These are phyloP conservation scores for Phytophthora nicotianae DNA, from an alignment of 352 stramenopile species.

Conservation along the genomic window DNA sequence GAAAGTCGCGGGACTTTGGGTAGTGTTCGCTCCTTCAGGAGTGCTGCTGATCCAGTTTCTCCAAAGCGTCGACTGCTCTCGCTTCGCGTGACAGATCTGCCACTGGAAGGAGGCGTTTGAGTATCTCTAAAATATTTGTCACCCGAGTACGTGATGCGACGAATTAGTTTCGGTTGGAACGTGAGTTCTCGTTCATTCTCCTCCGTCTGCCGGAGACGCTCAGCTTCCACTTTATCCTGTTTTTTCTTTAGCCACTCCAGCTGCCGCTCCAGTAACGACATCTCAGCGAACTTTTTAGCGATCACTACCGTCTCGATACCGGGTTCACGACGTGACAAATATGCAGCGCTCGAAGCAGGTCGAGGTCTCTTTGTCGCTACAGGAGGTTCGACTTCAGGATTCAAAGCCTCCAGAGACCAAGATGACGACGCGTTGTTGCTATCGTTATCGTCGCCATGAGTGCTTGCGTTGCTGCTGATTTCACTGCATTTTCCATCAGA, in stretches of 20 bases:
- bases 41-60: slow-evolving; percentile 11
- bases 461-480: slow-evolving; percentile 22
- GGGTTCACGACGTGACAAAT: slow-evolving; percentile 23
- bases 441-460: slow-evolving; percentile 21
- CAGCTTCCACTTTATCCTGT: slow-evolving; percentile 71
- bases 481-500: slow-evolving; percentile 44
- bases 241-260: slow-evolving; percentile 83
- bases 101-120: slow-evolving; percentile 3
- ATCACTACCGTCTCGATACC: slow-evolving; percentile 12
- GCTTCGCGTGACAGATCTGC: slow-evolving; percentile 24
- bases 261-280: slow-evolving; percentile 85
- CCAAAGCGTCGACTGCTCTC: slow-evolving; percentile 32
- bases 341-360: slow-evolving; percentile 25
- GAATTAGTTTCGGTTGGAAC: slow-evolving; percentile 84
- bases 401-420: slow-evolving; percentile 30
- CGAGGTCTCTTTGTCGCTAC: slow-evolving; percentile 18
- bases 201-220: slow-evolving; percentile 65
- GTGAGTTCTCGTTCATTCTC: slow-evolving; percentile 83
- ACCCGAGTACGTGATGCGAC: slow-evolving; percentile 56
- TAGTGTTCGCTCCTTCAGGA: slow-evolving; percentile 41
- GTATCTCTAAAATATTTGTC: slow-evolving; percentile 48
- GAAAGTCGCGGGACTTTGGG: slow-evolving; percentile 45
- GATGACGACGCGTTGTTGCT: slow-evolving; percentile 34
- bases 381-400: slow-evolving; percentile 23
- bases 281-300: slow-evolving; percentile 55